Evolutionary conservation across 163 green algal species (phyloP).

Genomic region (Coccomyxa subellipsoidea): DNA sequence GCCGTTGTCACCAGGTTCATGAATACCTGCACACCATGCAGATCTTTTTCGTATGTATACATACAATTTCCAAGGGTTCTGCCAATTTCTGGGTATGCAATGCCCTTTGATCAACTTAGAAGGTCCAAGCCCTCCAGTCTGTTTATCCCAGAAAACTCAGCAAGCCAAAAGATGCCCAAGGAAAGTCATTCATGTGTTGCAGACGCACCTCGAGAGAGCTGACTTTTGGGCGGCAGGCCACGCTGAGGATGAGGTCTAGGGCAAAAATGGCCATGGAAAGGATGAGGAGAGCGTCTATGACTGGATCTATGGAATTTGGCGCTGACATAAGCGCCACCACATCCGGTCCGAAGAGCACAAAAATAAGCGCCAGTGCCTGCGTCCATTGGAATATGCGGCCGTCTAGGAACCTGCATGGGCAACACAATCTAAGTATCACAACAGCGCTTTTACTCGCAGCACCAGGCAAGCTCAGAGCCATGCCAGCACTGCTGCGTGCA

Average conservation of each 20-base stretch:
- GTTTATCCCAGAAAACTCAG: not conserved
- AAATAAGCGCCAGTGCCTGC: conserved; percentile 14
- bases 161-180: not conserved
- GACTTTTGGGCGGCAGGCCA: not conserved
- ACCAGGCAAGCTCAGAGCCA: not conserved
- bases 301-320: conserved; percentile 6
- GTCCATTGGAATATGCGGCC: not conserved
- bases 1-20: conserved; percentile 24
- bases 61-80: too few relatives aligned
- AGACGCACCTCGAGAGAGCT: conserved; percentile 11
- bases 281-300: conserved; percentile 19
- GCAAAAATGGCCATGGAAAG: conserved; percentile 15
- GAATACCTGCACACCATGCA: not conserved
- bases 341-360: conserved; percentile 26
- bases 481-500: not conserved
- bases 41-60: not conserved
- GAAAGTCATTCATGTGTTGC: not conserved
- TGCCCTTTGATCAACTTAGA: not conserved
- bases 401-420: conserved; percentile 5
- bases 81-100: too few relatives aligned
- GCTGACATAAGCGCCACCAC: conserved; percentile 12
- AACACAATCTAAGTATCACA: not conserved
- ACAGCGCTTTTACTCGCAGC: not conserved
- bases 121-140: not conserved
- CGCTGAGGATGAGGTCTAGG: conserved; percentile 14